Conservation (phyloP, 352 stramenopile genomes). For the Phytophthora pinifolia region DNA sequence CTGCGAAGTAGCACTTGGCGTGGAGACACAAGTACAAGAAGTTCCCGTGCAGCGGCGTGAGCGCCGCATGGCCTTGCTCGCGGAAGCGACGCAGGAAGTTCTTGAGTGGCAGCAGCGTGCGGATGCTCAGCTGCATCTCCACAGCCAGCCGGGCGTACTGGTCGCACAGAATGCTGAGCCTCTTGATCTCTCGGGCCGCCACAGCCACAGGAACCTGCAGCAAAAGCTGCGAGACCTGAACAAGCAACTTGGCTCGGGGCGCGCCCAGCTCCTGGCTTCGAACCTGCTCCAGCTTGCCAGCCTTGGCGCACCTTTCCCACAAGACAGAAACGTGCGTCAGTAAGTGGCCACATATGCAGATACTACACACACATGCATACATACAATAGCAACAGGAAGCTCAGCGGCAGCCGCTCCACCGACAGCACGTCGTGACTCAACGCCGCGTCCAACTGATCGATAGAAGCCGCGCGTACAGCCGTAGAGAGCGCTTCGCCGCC, state of each 20-base stretch:
- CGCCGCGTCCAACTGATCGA: constrained; percentile 61
- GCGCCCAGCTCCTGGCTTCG: constrained; percentile 24
- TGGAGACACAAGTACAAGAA: constrained; percentile 84
- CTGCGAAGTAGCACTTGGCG: constrained; percentile 78
- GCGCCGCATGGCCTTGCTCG: constrained; percentile 45
- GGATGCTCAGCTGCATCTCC: constrained; percentile 57
- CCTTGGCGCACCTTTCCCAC: constrained; percentile 44
- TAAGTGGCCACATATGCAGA: not conserved
- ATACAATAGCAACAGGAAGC: constrained; percentile 50
- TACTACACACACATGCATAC: constrained; percentile 4
- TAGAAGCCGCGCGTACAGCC: constrained; percentile 48
- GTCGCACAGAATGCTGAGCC: constrained; percentile 51
- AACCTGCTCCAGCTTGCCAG: constrained; percentile 49
- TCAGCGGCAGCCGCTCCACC: constrained; percentile 51
- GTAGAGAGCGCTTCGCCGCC: constrained; percentile 41
- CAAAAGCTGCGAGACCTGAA: constrained; percentile 58
- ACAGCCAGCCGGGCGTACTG: constrained; percentile 52
- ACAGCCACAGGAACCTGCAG: constrained; percentile 46
- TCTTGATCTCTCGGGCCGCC: constrained; percentile 60
- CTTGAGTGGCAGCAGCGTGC: constrained; percentile 68
- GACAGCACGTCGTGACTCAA: constrained; percentile 52
- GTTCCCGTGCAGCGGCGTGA: constrained; percentile 68
- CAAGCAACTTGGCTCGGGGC: constrained; percentile 28
- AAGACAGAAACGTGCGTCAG: not conserved
- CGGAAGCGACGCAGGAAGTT: constrained; percentile 66